Evolutionary conservation across 2,329 filamentous ascomycete species (phyloP).

Genomic region (Aspergillus phoenicis): DNA sequence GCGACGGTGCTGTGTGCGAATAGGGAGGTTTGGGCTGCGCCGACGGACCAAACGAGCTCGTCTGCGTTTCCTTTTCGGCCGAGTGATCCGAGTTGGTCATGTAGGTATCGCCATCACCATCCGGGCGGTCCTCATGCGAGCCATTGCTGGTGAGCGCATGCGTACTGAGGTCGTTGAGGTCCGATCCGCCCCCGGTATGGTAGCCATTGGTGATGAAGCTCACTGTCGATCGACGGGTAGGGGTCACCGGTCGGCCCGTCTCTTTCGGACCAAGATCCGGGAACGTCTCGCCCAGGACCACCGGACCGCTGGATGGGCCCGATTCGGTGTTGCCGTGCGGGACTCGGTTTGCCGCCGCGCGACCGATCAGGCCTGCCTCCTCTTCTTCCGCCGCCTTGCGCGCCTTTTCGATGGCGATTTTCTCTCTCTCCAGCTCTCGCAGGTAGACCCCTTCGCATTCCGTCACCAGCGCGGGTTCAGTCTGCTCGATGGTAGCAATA

Average conservation of each 20-base stretch:
- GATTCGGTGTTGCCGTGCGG: constrained; percentile 57
- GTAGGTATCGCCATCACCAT: constrained; percentile 59
- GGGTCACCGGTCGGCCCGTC: constrained; percentile 57
- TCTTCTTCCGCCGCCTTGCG: constrained; percentile 43
- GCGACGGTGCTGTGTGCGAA: constrained; percentile 50
- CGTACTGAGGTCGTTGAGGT: constrained; percentile 39
- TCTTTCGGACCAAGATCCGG: constrained; percentile 54
- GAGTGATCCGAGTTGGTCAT: constrained; percentile 59
- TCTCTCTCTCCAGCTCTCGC: constrained; percentile 70
- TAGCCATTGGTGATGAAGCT: constrained; percentile 61
- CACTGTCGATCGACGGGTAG: constrained; percentile 53
- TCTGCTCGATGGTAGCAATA: constrained; percentile 72
- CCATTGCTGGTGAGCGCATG: constrained; percentile 58
- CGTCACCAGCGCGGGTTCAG: constrained; percentile 61
- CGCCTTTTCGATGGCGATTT: constrained; percentile 61
- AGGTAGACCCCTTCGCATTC: constrained; percentile 83
- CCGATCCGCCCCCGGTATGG: constrained; percentile 47
- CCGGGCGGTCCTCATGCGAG: constrained; percentile 47
- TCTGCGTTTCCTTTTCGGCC: constrained; percentile 46
- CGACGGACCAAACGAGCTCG: constrained; percentile 54
- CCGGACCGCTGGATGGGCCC: constrained; percentile 51
- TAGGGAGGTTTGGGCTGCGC: constrained; percentile 51
- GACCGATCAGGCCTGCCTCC: constrained; percentile 46
- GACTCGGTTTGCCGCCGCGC: constrained; percentile 54
- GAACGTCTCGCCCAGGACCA: constrained; percentile 66